Base-by-base conservation (phyloP, 768 basidiomycete species). In the Mycena rosella region DNA sequence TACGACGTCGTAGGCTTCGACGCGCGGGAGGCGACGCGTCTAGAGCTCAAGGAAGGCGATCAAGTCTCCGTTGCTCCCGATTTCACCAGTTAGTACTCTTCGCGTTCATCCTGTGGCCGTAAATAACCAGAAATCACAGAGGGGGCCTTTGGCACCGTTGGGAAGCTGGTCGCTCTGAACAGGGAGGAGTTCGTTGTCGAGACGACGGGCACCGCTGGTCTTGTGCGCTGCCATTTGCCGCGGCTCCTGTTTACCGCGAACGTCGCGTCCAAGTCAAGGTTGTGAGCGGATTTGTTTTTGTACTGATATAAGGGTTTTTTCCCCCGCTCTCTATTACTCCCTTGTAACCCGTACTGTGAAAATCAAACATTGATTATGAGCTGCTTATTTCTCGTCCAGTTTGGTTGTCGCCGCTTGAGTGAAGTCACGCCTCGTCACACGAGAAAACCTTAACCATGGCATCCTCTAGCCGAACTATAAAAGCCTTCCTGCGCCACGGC, bases 161-260 rank as follows among this genome's bases (percentile, higher is more conserved):
- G 88, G 14, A 86, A 78, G 62, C 79, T 90, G 13, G 78, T 89
- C 13, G 84, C 80, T 0, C 78, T 89, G 30, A 86, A 80, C 72
- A 76, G 73, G 38, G 84, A 86, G 70, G 84, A 89, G 70, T 74
- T 83, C 20, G 83, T 85, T 2, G 73, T 90, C 34, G 85, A 88
- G 73, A 81, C 84, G 0, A 68, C 78, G 48, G 84, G 81, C 3
- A 67, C 75, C 0, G 75, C 76, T n/a, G 84, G 84, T 7, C 65
- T 74, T 9, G 67, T 87, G 22, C 81, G 82, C 49, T 84, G 81
- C 60, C 88, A 89, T 76, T 89, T 89, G 74, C 88, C 89, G 38
- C 77, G 86, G 17, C 72, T 85, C 38, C 78, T 79, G 13, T 85
- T 80, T 61, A 76, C 77, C 14, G 72, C 81, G 34, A 74, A 68